These are phyloP conservation scores for Aspergillus oerlinghausenensis DNA, from an alignment of 2,329 filamentous ascomycete species.

Conservation along the genomic window DNA sequence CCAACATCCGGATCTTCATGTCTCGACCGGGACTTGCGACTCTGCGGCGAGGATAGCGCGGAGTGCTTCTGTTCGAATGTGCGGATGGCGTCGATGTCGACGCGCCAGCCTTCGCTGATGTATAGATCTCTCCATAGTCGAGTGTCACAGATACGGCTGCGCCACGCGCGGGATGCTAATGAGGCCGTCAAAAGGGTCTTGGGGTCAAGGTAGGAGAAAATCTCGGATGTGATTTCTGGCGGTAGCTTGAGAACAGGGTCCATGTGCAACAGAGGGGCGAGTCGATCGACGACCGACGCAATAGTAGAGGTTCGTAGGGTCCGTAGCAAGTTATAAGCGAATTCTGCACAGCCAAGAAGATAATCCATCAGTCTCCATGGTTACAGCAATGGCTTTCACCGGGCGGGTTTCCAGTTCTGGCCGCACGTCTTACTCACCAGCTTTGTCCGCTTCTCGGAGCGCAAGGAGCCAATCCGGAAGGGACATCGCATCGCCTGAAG, in stretches of 20 bases:
- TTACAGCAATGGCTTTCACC: background rate
- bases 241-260: conserved; percentile 85
- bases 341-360: conserved; percentile 51
- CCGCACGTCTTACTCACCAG: conserved; percentile 41
- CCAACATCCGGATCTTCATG: conserved; percentile 46
- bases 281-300: conserved; percentile 70
- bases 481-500: conserved; percentile 36
- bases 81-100: conserved; percentile 61
- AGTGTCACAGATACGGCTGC: conserved; percentile 72
- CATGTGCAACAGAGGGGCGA: conserved; percentile 83
- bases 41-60: conserved; percentile 32
- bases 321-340: conserved; percentile 72
- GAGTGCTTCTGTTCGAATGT: conserved; percentile 57
- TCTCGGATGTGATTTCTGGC: conserved; percentile 82
- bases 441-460: conserved; percentile 51
- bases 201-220: conserved; percentile 81
- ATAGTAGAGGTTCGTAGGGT: conserved; percentile 76
- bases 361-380: conserved; percentile 12
- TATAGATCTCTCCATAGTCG: conserved; percentile 84
- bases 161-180: conserved; percentile 75
- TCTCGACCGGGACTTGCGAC: conserved; percentile 45
- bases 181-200: conserved; percentile 75
- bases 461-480: conserved; percentile 54
- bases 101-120: conserved; percentile 78
- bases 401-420: conserved; percentile 2